Evolutionary conservation across 1,284 basidiomycete species (phyloP).

Genomic region (Retiboletus flavoniger): DNA sequence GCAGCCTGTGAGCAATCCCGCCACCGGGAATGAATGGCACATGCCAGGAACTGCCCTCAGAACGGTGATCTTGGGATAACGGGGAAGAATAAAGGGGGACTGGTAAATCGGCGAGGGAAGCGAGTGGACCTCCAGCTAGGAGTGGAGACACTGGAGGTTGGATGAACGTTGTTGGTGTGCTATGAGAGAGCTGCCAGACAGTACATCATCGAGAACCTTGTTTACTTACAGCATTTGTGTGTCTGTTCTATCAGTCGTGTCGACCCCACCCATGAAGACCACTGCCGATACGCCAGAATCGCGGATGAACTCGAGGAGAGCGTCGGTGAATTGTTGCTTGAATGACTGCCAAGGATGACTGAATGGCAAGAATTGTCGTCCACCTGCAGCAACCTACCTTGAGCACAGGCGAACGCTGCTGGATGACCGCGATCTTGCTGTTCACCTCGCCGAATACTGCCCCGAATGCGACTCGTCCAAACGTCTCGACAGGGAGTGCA

Average conservation of each 20-base stretch:
- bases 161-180: slow-evolving; percentile 61
- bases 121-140: slow-evolving; percentile 41
- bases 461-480: neutral
- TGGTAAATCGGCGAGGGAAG: slow-evolving; percentile 41
- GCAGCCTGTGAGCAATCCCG: slow-evolving; percentile 65
- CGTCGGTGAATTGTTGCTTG: slow-evolving; percentile 65
- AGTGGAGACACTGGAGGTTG: slow-evolving; percentile 41
- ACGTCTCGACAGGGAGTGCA: neutral
- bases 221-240: slow-evolving; percentile 68
- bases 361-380: neutral
- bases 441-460: slow-evolving; percentile 63
- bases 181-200: slow-evolving; percentile 40
- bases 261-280: slow-evolving; percentile 71
- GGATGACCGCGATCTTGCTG: slow-evolving; percentile 55
- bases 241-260: slow-evolving; percentile 70
- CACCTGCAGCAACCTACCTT: slow-evolving; percentile 46
- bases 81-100: slow-evolving; percentile 54
- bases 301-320: slow-evolving; percentile 55
- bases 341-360: slow-evolving; percentile 43
- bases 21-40: slow-evolving; percentile 72
- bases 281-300: slow-evolving; percentile 48
- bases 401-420: slow-evolving; percentile 74
- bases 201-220: neutral
- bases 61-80: slow-evolving; percentile 35
- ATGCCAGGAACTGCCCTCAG: slow-evolving; percentile 31